Evolutionary conservation across 2,329 filamentous ascomycete species (phyloP).

Genomic region (Stagonosporopsis chrysanthemi): DNA sequence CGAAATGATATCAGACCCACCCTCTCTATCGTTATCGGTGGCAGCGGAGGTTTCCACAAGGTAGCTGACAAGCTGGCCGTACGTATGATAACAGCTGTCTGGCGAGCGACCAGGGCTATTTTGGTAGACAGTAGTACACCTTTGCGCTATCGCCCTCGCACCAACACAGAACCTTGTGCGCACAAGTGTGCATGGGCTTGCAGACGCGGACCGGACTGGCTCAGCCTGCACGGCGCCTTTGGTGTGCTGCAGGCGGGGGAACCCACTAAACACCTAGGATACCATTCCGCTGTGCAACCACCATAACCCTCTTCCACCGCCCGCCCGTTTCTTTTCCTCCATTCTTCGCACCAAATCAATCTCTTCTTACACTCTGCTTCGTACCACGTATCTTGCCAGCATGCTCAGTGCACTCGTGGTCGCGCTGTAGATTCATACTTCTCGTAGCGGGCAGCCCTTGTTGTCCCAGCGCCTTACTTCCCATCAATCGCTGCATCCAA

Average conservation of each 20-base stretch:
- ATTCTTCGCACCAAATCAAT: constrained; percentile 25
- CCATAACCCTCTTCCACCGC: constrained; percentile 28
- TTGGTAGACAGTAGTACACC: constrained; percentile 12
- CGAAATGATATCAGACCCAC: constrained; percentile 19
- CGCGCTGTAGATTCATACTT: constrained; percentile 38
- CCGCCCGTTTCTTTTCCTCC: constrained; percentile 29
- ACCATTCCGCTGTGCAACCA: constrained; percentile 45
- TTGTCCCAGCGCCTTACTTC: constrained; percentile 8
- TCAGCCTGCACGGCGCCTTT: constrained; percentile 42
- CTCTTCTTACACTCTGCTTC: constrained; percentile 13
- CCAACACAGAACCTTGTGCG: constrained; percentile 31
- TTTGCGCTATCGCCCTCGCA: constrained; percentile 21
- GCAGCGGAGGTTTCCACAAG: neutral
- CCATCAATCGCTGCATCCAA: constrained; percentile 26
- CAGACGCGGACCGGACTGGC: constrained; percentile 35
- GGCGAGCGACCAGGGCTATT: constrained; percentile 15
- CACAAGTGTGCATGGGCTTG: constrained; percentile 42
- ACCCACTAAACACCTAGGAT: constrained; percentile 36
- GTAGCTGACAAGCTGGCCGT: constrained; percentile 11
- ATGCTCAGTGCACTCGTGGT: constrained; percentile 26
- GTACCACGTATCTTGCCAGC: constrained; percentile 25
- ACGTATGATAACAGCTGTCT: constrained; percentile 15
- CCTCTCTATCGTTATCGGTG: constrained; percentile 22
- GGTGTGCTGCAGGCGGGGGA: constrained; percentile 36
- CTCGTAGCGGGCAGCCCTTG: constrained; percentile 23